Evolutionary conservation across 495 filamentous ascomycete species (phyloP).

Genomic region (Tuber indicum): DNA sequence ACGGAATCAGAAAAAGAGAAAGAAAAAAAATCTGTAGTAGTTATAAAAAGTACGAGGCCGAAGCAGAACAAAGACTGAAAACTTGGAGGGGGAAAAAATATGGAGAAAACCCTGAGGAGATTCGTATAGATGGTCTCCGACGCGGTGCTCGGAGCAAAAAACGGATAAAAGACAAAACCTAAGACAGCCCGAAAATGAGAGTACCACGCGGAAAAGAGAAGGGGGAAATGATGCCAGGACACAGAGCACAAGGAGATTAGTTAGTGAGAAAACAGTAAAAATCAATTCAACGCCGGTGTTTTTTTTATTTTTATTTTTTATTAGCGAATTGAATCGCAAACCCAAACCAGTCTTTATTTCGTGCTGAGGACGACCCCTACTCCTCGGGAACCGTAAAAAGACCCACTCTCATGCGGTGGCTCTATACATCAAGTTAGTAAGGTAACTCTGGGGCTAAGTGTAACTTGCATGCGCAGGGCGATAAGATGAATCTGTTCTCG

Average conservation of each 20-base stretch:
- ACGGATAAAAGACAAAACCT: background rate
- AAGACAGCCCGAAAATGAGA: constrained; percentile 3
- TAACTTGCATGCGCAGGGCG: constrained; percentile 5
- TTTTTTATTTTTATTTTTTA: constrained; percentile 32
- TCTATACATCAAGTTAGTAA: constrained; percentile 47
- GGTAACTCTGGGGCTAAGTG: constrained; percentile 18
- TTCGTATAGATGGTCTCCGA: background rate
- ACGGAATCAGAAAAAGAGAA: background rate
- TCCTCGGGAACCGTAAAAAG: constrained; percentile 48
- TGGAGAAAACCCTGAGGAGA: background rate
- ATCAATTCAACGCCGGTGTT: constrained; percentile 37
- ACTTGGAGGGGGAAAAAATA: background rate
- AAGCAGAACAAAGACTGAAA: constrained; percentile 11
- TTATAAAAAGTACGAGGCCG: constrained; percentile 7
- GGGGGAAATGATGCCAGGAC: background rate
- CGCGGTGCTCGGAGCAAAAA: background rate
- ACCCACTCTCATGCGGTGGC: constrained; percentile 64
- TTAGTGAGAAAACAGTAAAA: constrained; percentile 23
- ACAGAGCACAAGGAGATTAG: constrained; percentile 30
- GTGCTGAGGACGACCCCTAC: constrained; percentile 21
- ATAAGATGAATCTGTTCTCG: background rate
- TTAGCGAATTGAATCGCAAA: constrained; percentile 27
- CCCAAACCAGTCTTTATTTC: constrained; percentile 14
- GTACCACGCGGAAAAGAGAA: constrained; percentile 8
- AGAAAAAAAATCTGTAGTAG: constrained; percentile 10